Conservation (phyloP, 129 eudicot genomes). For the Helichrysum umbraculigerum region DNA sequence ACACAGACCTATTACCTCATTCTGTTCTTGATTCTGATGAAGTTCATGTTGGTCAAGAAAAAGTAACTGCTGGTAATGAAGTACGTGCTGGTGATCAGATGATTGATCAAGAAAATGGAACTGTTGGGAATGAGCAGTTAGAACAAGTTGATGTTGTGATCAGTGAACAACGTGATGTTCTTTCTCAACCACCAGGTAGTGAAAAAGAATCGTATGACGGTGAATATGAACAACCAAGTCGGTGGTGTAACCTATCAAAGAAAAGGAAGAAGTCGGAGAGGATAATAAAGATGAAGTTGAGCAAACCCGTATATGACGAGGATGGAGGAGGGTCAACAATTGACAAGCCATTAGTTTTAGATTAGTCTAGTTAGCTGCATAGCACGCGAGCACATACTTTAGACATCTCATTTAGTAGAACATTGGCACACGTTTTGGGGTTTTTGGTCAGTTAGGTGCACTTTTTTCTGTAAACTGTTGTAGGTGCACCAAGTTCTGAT, state of each 20-base stretch:
- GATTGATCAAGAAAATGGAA: not conserved
- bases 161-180: not conserved
- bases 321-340: constrained; percentile 1
- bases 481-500: not conserved
- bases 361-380: not conserved
- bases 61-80: not conserved
- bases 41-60: not conserved
- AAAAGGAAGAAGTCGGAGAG: constrained; percentile 1
- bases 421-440: not conserved
- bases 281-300: not conserved
- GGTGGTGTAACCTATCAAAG: not conserved
- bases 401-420: not conserved
- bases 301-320: not conserved
- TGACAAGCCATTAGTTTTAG: constrained; percentile 5
- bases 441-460: not conserved
- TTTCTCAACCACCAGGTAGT: not conserved
- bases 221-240: not conserved
- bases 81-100: not conserved
- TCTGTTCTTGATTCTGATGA: not conserved
- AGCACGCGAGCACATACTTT: not conserved
- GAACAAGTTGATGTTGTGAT: not conserved
- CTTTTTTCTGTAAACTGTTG: not conserved
- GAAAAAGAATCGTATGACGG: not conserved
- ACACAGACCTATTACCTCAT: not conserved
- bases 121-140: not conserved